A percentile compares a stretch with the other conserved stretches of the same genome.
These are phyloP conservation scores for Vitis hybrid DNA, from an alignment of 177 flowering plant species.

Conservation along the genomic window DNA sequence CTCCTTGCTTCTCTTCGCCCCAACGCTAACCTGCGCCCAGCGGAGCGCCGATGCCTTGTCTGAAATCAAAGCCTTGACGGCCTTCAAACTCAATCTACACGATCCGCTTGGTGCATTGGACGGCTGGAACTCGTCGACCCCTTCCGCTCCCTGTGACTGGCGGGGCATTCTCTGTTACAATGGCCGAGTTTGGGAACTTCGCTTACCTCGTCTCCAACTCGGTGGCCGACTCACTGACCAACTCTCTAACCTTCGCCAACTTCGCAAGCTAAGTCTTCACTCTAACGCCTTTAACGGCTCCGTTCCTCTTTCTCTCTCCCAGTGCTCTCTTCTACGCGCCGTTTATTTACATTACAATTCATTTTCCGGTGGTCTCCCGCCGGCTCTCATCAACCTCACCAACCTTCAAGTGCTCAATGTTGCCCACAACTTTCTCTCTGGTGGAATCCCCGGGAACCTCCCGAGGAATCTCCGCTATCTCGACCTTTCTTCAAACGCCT, in stretches of 20 bases:
- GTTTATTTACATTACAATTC: constrained; percentile 67
- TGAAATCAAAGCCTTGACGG: constrained; percentile 40
- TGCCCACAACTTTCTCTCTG: constrained; percentile 62
- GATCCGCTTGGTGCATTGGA: constrained; percentile 54
- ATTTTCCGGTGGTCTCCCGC: constrained; percentile 62
- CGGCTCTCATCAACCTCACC: constrained; percentile 44
- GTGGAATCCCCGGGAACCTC: constrained; percentile 34
- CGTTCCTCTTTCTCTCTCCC: constrained; percentile 59
- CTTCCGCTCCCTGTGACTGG: constrained; percentile 86
- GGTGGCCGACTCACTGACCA: constrained; percentile 46
- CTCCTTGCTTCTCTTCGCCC: constrained; percentile 5
- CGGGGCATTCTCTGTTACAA: constrained; percentile 64
- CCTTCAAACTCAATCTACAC: constrained; percentile 41
- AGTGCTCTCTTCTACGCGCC: constrained; percentile 57
- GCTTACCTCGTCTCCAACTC: constrained; percentile 73
- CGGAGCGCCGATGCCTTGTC: constrained; percentile 6
- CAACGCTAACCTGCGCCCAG: constrained; percentile 3
- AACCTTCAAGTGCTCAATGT: constrained; percentile 56
- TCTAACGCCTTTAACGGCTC: constrained; percentile 65
- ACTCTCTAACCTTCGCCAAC: constrained; percentile 36
- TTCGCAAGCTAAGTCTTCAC: constrained; percentile 71
- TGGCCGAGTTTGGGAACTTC: constrained; percentile 65
- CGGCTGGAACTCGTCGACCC: constrained; percentile 52
- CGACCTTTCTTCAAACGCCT: constrained; percentile 63
- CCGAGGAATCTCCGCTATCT: constrained; percentile 47